Conservation (phyloP, 2,329 filamentous ascomycete genomes). For the Emmonsiellopsis sp. region DNA sequence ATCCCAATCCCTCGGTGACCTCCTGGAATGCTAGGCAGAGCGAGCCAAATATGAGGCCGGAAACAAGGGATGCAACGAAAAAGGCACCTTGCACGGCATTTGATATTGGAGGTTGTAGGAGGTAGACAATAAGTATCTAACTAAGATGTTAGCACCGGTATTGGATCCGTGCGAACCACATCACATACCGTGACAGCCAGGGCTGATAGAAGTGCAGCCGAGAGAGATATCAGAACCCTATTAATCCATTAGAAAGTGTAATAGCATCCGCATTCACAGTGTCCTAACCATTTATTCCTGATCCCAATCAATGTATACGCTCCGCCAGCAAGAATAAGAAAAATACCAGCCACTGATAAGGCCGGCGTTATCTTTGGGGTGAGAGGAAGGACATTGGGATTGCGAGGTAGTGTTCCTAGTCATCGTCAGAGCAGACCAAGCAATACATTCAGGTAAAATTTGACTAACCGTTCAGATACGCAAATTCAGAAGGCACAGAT, state of each 20-base stretch:
- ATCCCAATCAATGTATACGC: conserved; percentile 70
- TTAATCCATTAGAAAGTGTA: conserved; percentile 10
- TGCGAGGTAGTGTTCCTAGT: conserved; percentile 3
- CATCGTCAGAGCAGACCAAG: neutral
- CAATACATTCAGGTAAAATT: neutral
- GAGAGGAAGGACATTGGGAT: conserved; percentile 52
- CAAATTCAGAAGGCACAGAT: neutral
- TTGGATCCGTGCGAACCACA: neutral
- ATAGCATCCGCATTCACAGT: neutral
- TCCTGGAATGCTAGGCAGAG: conserved; percentile 72
- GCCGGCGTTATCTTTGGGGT: conserved; percentile 69
- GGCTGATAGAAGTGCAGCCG: conserved; percentile 62
- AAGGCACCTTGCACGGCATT: conserved; percentile 77
- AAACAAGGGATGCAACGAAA: conserved; percentile 65
- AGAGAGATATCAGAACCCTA: conserved; percentile 67
- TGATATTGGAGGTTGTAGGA: conserved; percentile 70
- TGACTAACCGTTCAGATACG: neutral
- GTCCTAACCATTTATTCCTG: conserved; percentile 58
- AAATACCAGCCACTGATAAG: conserved; percentile 65
- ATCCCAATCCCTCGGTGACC: conserved; percentile 75
- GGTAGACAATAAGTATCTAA: conserved; percentile 69
- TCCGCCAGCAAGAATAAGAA: conserved; percentile 65
- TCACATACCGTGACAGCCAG: conserved; percentile 57
- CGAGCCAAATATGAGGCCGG: conserved; percentile 65
- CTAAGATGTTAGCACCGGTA: conserved; percentile 2